These are phyloP conservation scores for Talaromyces borbonicus DNA, from an alignment of 495 filamentous ascomycete genomes.

Conservation along the genomic window DNA sequence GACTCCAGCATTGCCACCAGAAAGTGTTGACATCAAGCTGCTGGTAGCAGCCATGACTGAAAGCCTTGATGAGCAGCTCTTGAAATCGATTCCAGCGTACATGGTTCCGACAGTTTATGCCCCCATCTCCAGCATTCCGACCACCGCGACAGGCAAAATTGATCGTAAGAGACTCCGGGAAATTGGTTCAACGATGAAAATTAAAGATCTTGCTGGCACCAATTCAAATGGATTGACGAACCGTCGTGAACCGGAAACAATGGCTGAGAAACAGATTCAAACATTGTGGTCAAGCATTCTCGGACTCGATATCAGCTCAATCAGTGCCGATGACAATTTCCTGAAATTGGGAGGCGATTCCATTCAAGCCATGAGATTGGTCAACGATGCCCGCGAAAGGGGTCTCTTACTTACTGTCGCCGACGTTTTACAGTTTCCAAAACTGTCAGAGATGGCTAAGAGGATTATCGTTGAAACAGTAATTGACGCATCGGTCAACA, in stretches of 20 bases:
- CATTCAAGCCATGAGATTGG: slow-evolving; percentile 29
- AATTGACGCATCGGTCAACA: neutral
- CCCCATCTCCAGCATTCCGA: slow-evolving; percentile 21
- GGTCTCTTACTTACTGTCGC: neutral
- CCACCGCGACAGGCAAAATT: slow-evolving; percentile 14
- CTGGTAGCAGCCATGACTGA: no score
- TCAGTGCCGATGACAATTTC: slow-evolving; percentile 24
- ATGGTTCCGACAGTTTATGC: slow-evolving; percentile 27
- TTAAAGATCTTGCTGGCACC: neutral
- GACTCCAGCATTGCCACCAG: no score
- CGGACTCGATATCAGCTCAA: slow-evolving; percentile 9
- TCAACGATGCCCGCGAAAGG: neutral
- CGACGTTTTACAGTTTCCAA: neutral
- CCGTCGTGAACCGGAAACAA: slow-evolving; percentile 13
- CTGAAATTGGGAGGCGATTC: slow-evolving; percentile 34
- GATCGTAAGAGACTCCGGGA: slow-evolving; percentile 8
- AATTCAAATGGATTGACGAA: neutral
- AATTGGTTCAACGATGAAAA: slow-evolving; percentile 2
- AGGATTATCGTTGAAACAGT: no score
- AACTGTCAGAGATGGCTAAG: no score
- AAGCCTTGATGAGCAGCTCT: no score
- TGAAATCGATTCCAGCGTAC: no score
- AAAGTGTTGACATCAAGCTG: no score
- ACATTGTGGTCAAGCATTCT: slow-evolving; percentile 14
- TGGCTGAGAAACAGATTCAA: slow-evolving; percentile 11